Evolutionary conservation across 1,284 basidiomycete species (phyloP).

Genomic region (Hymenochaete sp.): DNA sequence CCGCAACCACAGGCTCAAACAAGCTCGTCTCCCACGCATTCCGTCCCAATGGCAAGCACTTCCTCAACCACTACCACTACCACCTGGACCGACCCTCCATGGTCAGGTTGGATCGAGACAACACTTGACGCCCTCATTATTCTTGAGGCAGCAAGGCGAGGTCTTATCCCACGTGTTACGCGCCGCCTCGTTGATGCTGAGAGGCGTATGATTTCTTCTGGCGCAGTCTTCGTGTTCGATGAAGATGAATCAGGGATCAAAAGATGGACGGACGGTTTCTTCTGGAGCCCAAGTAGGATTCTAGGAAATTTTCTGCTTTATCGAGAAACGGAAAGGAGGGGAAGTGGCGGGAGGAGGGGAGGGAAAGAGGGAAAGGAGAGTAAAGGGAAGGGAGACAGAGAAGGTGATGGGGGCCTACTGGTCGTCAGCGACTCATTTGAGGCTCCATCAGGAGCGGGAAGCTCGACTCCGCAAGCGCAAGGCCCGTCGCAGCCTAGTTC

Average conservation of each 20-base stretch:
- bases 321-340: constrained; percentile 82
- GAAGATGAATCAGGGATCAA: constrained; percentile 97
- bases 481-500: too few relatives aligned
- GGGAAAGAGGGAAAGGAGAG: constrained; percentile 25
- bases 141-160: constrained; percentile 86
- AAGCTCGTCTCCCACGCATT: too few relatives aligned
- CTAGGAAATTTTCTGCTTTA: constrained; percentile 94
- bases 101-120: constrained; percentile 89
- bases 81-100: constrained; percentile 75
- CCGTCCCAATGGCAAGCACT: background rate
- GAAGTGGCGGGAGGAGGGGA: constrained; percentile 41
- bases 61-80: constrained; percentile 15
- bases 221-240: constrained; percentile 96
- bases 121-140: constrained; percentile 93
- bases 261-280: constrained; percentile 95
- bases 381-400: constrained; percentile 28
- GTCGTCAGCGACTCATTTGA: background rate
- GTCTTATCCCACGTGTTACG: constrained; percentile 89
- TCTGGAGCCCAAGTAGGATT: constrained; percentile 84
- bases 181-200: constrained; percentile 89
- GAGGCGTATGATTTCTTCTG: constrained; percentile 86
- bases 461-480: too few relatives aligned
- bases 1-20: too few relatives aligned
- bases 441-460: too few relatives aligned
- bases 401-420: constrained; percentile 23